Evolutionary conservation across 2,329 filamentous ascomycete genomes (phyloP), one percentile per base, ranked within the genome.

Genomic region (Amesomyces nigricolor): DNA sequence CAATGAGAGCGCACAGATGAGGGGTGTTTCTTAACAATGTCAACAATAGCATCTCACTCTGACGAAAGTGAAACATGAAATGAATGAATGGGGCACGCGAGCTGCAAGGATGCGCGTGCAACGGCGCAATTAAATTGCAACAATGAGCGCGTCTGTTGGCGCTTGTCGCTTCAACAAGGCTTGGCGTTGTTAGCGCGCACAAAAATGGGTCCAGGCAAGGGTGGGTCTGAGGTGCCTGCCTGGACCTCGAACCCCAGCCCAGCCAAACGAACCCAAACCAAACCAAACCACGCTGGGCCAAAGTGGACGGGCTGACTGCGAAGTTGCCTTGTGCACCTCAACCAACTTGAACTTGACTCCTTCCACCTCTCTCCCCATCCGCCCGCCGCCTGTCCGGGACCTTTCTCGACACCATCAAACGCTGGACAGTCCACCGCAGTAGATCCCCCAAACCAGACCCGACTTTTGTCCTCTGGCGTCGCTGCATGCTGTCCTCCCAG

Each of bases 191-290:
- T 35, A 35, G 32, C 19, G 32, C 40, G 17, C 52, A 45, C 44
- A 54, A 54, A 44, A 52, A 51, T 47, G 8, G 30, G 52, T 54
- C 51, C 49, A 35, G 46, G 46, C 45, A 45, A 17, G 26, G 30
- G 48, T 51, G 54, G 52, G 45, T 29, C 54, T 48, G 53, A 46
- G 22, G 22, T 26, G 22, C 22, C 55, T 60, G 58, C 58, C 58
- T 60, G 47, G 51, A 44, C 51, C 50, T 44, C 44, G 38, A 51
- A 29, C 39, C 35, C 30, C 30, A 26, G 22, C 17, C 51, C 47
- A 49, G 29, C 22, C 22, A 26, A 26, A 26, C 1, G 22, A 26
- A 26, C 22, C 22, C 22, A 35, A 13, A 35, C 32, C 32, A 35
- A 35, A 35, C 9, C 32, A 50, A 29, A 26, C 38, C 37, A 32